Evolutionary conservation across 1,284 basidiomycete species (phyloP).

Genomic region (Malassezia psittaci): DNA sequence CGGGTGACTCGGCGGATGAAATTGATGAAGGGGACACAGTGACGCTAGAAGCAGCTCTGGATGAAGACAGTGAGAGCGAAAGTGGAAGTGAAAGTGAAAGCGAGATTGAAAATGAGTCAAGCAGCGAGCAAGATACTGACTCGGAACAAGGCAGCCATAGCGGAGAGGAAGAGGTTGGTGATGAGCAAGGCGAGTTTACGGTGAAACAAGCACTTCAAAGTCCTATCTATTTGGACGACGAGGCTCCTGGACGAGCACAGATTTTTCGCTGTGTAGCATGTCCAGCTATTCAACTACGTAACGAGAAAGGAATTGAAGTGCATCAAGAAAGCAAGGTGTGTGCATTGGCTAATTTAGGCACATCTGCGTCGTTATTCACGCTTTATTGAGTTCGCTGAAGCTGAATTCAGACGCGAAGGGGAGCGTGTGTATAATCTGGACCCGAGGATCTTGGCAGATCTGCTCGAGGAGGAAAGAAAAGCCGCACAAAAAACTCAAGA

Average conservation of each 20-base stretch:
- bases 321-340: constrained; percentile 13
- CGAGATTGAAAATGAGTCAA: not conserved
- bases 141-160: constrained; percentile 5
- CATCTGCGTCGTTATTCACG: constrained; percentile 11
- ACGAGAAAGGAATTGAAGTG: constrained; percentile 11
- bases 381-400: constrained; percentile 8
- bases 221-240: constrained; percentile 14
- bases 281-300: constrained; percentile 6
- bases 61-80: constrained; percentile 12
- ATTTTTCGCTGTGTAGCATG: constrained; percentile 14
- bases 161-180: constrained; percentile 9
- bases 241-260: not conserved
- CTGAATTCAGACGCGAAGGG: constrained; percentile 6
- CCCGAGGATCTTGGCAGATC: constrained; percentile 11
- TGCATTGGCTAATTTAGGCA: not conserved
- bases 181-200: not conserved
- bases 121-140: constrained; percentile 2
- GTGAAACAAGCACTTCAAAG: constrained; percentile 6
- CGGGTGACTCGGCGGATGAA: not conserved
- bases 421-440: constrained; percentile 3
- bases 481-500: not conserved
- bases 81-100: not conserved
- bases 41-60: constrained; percentile 2
- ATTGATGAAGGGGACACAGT: not conserved
- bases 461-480: constrained; percentile 7